These are phyloP conservation scores for Hymenoscyphus infarciens DNA, from an alignment of 2,329 filamentous ascomycete species.

Conservation along the genomic window DNA sequence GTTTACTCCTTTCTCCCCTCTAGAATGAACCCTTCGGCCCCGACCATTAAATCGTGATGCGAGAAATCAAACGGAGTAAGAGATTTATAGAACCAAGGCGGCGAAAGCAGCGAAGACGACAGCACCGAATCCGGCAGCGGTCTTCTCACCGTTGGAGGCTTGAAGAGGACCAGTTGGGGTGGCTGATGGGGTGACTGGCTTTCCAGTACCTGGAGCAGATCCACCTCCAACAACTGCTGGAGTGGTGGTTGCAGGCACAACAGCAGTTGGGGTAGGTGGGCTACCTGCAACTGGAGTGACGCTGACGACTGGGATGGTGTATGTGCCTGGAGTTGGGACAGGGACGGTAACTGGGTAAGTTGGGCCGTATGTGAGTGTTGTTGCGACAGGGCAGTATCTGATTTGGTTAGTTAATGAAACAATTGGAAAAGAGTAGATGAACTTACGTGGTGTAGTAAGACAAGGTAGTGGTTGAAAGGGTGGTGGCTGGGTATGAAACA, in stretches of 20 bases:
- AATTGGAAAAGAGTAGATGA: background rate
- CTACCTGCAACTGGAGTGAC: slow-evolving; percentile 15
- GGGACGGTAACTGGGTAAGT: slow-evolving; percentile 41
- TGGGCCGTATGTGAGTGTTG: slow-evolving; percentile 41
- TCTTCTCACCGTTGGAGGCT: slow-evolving; percentile 21
- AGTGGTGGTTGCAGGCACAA: slow-evolving; percentile 8
- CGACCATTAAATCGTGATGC: slow-evolving; percentile 14
- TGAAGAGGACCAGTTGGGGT: slow-evolving; percentile 17
- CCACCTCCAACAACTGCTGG: slow-evolving; percentile 9
- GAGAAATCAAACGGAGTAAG: slow-evolving; percentile 8
- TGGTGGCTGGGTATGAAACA: slow-evolving; percentile 13
- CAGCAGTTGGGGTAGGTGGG: slow-evolving; percentile 13
- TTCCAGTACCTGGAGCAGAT: slow-evolving; percentile 11
- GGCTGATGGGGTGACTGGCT: slow-evolving; percentile 12
- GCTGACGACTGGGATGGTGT: slow-evolving; percentile 19
- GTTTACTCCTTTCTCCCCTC: slow-evolving; percentile 11
- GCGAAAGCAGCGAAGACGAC: slow-evolving; percentile 25
- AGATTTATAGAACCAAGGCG: slow-evolving; percentile 28
- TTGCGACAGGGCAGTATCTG: slow-evolving; percentile 42
- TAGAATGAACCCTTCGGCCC: slow-evolving; percentile 9
- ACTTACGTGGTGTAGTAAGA: slow-evolving; percentile 15
- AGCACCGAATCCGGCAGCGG: slow-evolving; percentile 25
- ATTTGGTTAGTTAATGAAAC: background rate
- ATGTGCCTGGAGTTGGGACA: slow-evolving; percentile 30
- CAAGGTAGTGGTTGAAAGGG: slow-evolving; percentile 16